A percentile compares a stretch with the other conserved stretches of the same genome.
phyloP scores from a whole-genome alignment of 257 asterid species.

The Lithospermum erythrorhizon region DNA sequence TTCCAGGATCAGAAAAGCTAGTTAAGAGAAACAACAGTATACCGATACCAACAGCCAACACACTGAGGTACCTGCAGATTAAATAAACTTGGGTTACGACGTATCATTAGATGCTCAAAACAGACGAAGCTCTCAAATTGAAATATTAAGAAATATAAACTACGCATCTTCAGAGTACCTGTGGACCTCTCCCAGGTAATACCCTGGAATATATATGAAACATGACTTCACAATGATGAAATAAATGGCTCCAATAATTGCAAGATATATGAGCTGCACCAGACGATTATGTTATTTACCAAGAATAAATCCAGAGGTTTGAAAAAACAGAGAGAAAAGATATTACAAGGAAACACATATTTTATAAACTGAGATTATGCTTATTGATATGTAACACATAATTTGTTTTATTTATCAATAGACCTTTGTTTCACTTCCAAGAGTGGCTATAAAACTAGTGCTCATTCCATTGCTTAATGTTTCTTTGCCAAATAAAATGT shows the following conservation, averaged over 20 bases:
- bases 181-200: constrained; percentile 71
- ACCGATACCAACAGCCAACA: constrained; percentile 86
- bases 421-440: not conserved
- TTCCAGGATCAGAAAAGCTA: constrained; percentile 99
- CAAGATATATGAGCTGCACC: constrained; percentile 68
- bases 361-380: not conserved
- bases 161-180: constrained; percentile 31
- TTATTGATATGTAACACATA: not conserved
- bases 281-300: constrained; percentile 14
- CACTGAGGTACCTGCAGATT: constrained; percentile 67
- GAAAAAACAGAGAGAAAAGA: not conserved
- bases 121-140: not conserved
- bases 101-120: not conserved
- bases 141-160: not conserved
- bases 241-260: constrained; percentile 73
- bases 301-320: not conserved
- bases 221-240: constrained; percentile 51
- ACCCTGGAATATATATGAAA: constrained; percentile 83
- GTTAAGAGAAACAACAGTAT: constrained; percentile 74
- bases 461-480: not conserved
- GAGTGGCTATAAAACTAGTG: not conserved
- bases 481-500: not conserved
- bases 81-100: constrained; percentile 5
- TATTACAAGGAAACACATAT: not conserved
- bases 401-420: no score